A percentile compares a stretch with the other conserved stretches of the same genome.
Evolutionary conservation across 2,329 filamentous ascomycete species (phyloP).

Genomic region (Aquanectria penicillioides): DNA sequence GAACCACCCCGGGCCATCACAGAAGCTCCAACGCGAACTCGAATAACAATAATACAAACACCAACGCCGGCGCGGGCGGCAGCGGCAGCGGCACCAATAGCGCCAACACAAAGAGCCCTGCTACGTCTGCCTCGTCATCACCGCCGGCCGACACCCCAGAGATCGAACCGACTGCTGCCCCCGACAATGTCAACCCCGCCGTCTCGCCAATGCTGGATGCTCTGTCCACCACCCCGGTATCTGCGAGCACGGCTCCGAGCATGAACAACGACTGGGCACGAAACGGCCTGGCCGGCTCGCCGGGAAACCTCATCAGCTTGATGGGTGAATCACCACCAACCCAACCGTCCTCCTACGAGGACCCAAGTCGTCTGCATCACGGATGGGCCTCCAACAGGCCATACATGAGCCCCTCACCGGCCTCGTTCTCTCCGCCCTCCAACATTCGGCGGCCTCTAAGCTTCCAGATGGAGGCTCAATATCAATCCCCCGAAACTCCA

Average conservation of each 20-base stretch:
- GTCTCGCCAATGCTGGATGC: constrained; percentile 60
- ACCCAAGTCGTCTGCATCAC: constrained; percentile 54
- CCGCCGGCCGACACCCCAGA: constrained; percentile 57
- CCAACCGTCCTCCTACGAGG: constrained; percentile 63
- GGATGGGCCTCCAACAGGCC: constrained; percentile 58
- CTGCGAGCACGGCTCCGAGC: constrained; percentile 59
- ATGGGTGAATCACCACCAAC: constrained; percentile 64
- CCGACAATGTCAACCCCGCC: constrained; percentile 55
- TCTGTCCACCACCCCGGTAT: constrained; percentile 59
- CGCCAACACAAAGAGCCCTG: constrained; percentile 48
- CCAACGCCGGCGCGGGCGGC: constrained; percentile 38
- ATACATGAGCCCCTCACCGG: constrained; percentile 55
- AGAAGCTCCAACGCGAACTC: constrained; percentile 37
- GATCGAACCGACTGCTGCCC: constrained; percentile 52
- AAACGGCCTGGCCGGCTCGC: constrained; percentile 58
- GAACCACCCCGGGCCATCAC: constrained; percentile 24
- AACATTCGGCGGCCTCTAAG: constrained; percentile 59
- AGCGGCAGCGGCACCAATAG: constrained; percentile 43
- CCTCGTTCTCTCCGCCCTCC: constrained; percentile 53
- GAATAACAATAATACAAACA: constrained; percentile 47
- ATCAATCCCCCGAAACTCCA: constrained; percentile 53
- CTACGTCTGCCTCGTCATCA: constrained; percentile 56
- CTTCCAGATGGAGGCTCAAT: constrained; percentile 62
- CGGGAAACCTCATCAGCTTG: constrained; percentile 62
- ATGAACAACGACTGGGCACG: constrained; percentile 59